Percentiles rank a stretch among this genome's conserved stretches.
phyloP scores from a whole-genome alignment of 352 stramenopile species.

The Pythium biforme region DNA sequence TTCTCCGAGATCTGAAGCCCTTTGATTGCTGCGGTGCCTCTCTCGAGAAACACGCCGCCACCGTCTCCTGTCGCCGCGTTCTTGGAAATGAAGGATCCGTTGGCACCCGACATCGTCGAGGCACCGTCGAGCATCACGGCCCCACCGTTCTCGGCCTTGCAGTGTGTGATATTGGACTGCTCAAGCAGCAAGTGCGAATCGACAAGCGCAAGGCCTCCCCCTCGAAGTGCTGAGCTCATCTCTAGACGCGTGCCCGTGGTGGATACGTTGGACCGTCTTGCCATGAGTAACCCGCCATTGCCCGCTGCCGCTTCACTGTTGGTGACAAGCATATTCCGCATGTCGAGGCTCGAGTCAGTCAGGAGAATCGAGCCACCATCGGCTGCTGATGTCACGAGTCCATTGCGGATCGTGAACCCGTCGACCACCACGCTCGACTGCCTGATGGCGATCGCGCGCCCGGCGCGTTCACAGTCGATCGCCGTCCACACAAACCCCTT shows the following conservation, averaged over 20 bases:
- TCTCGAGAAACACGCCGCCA: slow-evolving; percentile 17
- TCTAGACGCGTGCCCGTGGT: background rate
- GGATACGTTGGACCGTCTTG: background rate
- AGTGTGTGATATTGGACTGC: slow-evolving; percentile 19
- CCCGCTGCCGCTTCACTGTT: background rate
- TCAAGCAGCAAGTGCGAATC: slow-evolving; percentile 11
- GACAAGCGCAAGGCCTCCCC: slow-evolving; percentile 11
- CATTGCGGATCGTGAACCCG: slow-evolving; percentile 47
- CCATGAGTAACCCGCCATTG: slow-evolving; percentile 13
- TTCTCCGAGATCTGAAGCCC: slow-evolving; percentile 2
- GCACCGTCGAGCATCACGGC: background rate
- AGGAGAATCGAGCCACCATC: slow-evolving; percentile 21
- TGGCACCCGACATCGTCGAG: background rate
- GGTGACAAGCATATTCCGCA: slow-evolving; percentile 31
- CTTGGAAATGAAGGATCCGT: background rate
- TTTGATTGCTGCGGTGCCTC: background rate
- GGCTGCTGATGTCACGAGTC: slow-evolving; percentile 1
- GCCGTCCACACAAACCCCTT: slow-evolving; percentile 50
- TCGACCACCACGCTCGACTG: slow-evolving; percentile 28
- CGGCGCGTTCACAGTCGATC: slow-evolving; percentile 36
- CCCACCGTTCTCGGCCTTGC: slow-evolving; percentile 7
- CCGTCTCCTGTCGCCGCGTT: slow-evolving; percentile 24
- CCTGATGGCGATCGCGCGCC: slow-evolving; percentile 19
- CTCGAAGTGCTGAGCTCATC: background rate
- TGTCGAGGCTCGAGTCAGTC: background rate